These are phyloP conservation scores for Acacia concinna DNA, from an alignment of 331 rosid species.

Conservation along the genomic window DNA sequence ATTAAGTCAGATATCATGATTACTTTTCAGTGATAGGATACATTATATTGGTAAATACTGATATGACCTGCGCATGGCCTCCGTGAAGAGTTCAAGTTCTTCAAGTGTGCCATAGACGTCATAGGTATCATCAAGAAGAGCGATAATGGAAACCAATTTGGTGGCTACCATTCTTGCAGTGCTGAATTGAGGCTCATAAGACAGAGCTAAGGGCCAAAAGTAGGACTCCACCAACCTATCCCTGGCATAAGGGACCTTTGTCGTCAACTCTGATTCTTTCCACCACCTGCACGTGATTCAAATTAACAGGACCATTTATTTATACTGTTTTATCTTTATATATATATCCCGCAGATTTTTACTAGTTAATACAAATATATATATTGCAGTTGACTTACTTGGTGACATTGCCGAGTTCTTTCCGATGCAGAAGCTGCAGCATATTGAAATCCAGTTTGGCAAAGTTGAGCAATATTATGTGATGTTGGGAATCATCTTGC, in stretches of 20 bases:
- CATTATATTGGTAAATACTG: background rate
- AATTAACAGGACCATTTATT: background rate
- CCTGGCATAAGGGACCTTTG: slow-evolving; percentile 43
- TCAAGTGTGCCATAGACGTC: slow-evolving; percentile 35
- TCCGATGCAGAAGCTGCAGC: background rate
- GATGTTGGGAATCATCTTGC: background rate
- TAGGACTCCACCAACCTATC: slow-evolving; percentile 47
- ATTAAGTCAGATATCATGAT: no score
- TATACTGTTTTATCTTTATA: no score
- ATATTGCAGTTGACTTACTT: background rate
- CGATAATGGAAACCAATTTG: slow-evolving; percentile 20
- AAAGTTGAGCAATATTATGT: background rate
- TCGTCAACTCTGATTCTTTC: slow-evolving; percentile 35
- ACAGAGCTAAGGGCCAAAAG: slow-evolving; percentile 34
- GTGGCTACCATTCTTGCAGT: background rate
- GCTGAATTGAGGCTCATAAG: slow-evolving; percentile 33
- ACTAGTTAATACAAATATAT: background rate
- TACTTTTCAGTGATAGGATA: no score
- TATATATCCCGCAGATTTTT: no score
- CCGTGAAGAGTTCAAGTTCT: slow-evolving; percentile 40
- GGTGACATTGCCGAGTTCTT: background rate
- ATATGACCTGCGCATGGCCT: slow-evolving; percentile 33
- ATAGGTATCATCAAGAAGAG: background rate
- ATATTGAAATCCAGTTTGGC: background rate
- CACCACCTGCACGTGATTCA: slow-evolving; percentile 50